A percentile compares a stretch with the other conserved stretches of the same genome.
phyloP scores from a whole-genome alignment of 441 rosid species.

The Populus trichocarpa region DNA sequence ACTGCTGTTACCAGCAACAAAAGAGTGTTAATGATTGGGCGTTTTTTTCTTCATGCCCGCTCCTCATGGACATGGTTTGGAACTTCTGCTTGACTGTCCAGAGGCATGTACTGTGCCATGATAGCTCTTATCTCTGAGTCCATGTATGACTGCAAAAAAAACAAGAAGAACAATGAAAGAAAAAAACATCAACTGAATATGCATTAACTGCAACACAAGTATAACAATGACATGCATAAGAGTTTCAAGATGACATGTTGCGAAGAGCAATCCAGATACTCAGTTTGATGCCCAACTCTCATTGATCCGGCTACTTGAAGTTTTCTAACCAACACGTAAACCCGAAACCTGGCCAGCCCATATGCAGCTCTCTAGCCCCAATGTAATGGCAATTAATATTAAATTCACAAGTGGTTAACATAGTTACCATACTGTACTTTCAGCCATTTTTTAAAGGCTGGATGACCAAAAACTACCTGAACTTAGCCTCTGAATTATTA shows the following conservation, averaged over 20 bases:
- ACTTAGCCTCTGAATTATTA: not conserved
- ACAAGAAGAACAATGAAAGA: not conserved
- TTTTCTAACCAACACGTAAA: not conserved
- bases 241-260: not conserved
- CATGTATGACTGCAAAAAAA: slow-evolving; percentile 79
- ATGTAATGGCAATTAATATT: not conserved
- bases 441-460: not conserved
- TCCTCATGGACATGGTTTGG: slow-evolving; percentile 63
- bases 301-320: not conserved
- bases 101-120: slow-evolving; percentile 99
- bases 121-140: slow-evolving; percentile 99
- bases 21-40: not conserved
- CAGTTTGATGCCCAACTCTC: not conserved
- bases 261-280: not conserved
- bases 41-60: slow-evolving; percentile 36
- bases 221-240: not conserved
- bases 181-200: too few relatives aligned
- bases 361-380: not conserved
- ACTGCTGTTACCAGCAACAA: slow-evolving; percentile 2
- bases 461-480: not conserved
- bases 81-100: slow-evolving; percentile 80
- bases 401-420: not conserved
- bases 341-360: not conserved
- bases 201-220: not conserved
- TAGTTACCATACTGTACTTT: not conserved